phyloP scores from a whole-genome alignment of 306 rosid genomes.

The Cicer bijugum region DNA sequence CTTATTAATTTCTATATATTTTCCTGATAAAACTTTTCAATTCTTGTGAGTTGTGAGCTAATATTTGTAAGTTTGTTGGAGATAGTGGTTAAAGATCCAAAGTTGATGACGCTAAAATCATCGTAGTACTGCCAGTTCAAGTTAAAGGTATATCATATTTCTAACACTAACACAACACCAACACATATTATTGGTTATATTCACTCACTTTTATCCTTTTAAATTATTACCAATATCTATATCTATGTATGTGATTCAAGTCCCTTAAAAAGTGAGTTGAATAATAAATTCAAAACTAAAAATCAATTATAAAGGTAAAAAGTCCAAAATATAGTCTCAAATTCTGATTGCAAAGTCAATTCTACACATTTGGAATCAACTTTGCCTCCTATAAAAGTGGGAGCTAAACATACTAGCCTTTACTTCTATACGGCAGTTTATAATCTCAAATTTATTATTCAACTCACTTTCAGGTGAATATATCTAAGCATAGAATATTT shows the following conservation, averaged over 20 bases:
- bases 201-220: neutral
- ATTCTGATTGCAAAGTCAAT: no score
- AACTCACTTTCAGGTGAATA: no score
- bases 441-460: no score
- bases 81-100: neutral
- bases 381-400: no score
- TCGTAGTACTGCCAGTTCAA: neutral
- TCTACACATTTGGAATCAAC: no score
- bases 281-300: no score
- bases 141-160: neutral
- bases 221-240: neutral
- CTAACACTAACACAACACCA: neutral
- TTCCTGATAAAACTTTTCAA: neutral
- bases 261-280: no score
- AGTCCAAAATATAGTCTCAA: no score
- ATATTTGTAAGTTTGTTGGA: neutral
- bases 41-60: neutral
- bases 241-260: neutral
- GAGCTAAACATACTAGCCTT: no score
- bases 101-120: neutral
- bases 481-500: no score
- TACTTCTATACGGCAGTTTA: no score
- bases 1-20: neutral
- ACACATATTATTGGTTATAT: neutral
- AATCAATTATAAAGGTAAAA: no score